phyloP scores from a whole-genome alignment of 345 rosid species.

The Acer yangbiense region DNA sequence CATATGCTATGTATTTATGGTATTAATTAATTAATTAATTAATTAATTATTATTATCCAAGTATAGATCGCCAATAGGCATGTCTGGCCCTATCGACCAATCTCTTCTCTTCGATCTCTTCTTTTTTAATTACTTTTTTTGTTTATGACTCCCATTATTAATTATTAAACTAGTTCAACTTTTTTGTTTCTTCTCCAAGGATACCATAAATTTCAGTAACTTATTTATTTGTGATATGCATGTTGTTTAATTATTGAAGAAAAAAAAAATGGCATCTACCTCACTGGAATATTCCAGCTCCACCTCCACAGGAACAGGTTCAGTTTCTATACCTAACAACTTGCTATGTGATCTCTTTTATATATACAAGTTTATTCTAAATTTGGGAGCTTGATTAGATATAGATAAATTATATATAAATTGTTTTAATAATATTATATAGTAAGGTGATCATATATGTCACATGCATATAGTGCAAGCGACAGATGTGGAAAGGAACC shows the following conservation, averaged over 20 bases:
- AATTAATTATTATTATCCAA: neutral
- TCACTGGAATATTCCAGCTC: neutral
- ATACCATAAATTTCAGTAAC: too few species aligned
- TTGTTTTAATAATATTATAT: too few species aligned
- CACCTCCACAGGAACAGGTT: conserved; percentile 3
- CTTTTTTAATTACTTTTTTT: too few species aligned
- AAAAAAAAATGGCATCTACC: neutral
- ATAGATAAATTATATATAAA: too few species aligned
- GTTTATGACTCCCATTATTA: neutral
- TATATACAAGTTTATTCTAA: neutral
- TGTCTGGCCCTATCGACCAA: neutral
- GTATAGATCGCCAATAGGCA: neutral
- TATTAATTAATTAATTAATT: neutral
- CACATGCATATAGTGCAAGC: conserved; percentile 7
- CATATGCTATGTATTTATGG: neutral
- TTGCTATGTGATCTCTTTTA: neutral
- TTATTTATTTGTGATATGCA: neutral
- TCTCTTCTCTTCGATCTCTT: neutral
- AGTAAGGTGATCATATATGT: too few species aligned
- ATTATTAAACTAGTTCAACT: neutral
- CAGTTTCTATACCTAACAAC: conserved; percentile 2
- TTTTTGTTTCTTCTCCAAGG: neutral
- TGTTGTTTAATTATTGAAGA: too few species aligned
- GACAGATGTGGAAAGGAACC: conserved; percentile 27
- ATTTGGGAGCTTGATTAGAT: neutral